A percentile compares a stretch with the other conserved stretches of the same genome.
Conservation (phyloP, 1,284 basidiomycete species). For the Rhodotorula sp. region DNA sequence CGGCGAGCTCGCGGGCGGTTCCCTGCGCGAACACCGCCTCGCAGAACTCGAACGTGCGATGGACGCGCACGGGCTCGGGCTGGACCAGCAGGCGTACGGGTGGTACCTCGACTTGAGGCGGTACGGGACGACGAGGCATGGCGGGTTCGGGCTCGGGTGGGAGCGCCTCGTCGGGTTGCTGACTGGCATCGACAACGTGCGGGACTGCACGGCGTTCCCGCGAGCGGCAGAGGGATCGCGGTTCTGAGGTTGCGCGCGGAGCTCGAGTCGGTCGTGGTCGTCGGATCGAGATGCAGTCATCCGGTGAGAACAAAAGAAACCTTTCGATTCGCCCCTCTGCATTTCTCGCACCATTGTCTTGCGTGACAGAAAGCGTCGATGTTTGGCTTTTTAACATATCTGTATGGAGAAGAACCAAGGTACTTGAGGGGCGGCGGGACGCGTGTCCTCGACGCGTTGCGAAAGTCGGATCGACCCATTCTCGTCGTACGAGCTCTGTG, state of each 20-base stretch:
- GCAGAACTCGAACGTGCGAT: conserved; percentile 61
- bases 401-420: too few species aligned
- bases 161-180: conserved; percentile 83
- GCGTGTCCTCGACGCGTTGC: too few species aligned
- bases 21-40: conserved; percentile 80
- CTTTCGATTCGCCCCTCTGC: too few species aligned
- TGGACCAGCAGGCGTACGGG: conserved; percentile 62
- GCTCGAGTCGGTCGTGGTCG: too few species aligned
- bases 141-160: conserved; percentile 90
- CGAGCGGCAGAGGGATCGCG: conserved; percentile 67
- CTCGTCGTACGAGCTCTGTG: too few species aligned
- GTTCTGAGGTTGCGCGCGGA: conserved; percentile 25
- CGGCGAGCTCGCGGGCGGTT: conserved; percentile 91
- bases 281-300: too few species aligned
- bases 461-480: too few species aligned
- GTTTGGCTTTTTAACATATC: too few species aligned
- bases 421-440: too few species aligned
- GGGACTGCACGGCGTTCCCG: conserved; percentile 87
- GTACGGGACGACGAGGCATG: conserved; percentile 79
- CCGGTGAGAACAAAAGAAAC: too few species aligned
- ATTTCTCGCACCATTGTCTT: too few species aligned
- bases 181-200: conserved; percentile 76
- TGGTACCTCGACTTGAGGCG: conserved; percentile 84
- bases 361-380: too few species aligned
- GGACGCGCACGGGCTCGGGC: conserved; percentile 56